phyloP scores from a whole-genome alignment of 176 grass and related monocot genomes.

The Themeda triandra region DNA sequence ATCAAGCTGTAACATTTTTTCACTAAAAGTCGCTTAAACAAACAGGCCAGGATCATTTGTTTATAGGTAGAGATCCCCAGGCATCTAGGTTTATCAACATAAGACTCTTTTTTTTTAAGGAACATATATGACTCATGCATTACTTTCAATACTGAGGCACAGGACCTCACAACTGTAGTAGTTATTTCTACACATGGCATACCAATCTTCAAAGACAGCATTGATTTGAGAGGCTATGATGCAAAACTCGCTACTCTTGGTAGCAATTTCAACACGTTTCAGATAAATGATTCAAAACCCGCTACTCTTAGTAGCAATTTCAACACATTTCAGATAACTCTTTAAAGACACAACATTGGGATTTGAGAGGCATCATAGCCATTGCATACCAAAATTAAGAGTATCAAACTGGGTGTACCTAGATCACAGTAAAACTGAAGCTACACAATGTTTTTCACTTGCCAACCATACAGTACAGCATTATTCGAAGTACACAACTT shows the following conservation, averaged over 20 bases:
- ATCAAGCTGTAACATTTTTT: not conserved
- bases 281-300: not conserved
- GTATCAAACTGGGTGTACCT: constrained; percentile 29
- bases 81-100: not conserved
- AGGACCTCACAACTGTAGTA: not conserved
- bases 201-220: not conserved
- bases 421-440: constrained; percentile 28
- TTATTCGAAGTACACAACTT: constrained; percentile 44
- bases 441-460: constrained; percentile 28
- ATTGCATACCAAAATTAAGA: constrained; percentile 18
- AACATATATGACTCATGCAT: not conserved
- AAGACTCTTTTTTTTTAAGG: not conserved
- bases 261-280: constrained; percentile 1
- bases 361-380: not conserved
- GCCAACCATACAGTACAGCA: constrained; percentile 30
- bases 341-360: not conserved
- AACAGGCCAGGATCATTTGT: not conserved
- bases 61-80: not conserved
- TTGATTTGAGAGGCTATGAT: not conserved
- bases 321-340: not conserved
- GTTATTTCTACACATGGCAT: not conserved
- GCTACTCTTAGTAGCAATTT: not conserved
- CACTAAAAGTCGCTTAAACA: not conserved
- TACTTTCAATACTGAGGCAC: not conserved
- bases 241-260: not conserved